These are phyloP conservation scores for Gypsophila paniculata DNA, from an alignment of 179 eudicot species.

Conservation along the genomic window DNA sequence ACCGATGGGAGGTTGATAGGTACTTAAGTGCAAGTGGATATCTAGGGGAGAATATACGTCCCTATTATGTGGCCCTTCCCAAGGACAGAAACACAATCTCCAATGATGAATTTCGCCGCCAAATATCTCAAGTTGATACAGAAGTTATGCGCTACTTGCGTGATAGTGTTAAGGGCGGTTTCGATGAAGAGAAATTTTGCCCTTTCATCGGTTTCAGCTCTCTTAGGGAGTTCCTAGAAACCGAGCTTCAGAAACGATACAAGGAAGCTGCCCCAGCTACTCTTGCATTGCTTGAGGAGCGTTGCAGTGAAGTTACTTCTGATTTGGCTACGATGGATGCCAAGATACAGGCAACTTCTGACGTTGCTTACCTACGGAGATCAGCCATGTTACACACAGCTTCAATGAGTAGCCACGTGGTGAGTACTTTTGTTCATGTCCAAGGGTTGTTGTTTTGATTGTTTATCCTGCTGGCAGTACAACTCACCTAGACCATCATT, in stretches of 20 bases:
- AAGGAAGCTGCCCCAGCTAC: conserved; percentile 99
- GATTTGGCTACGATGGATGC: conserved; percentile 71
- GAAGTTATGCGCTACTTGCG: conserved; percentile 65
- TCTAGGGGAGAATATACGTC: conserved; percentile 83
- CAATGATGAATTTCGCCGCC: conserved; percentile 89
- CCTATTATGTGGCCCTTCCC: conserved; percentile 91
- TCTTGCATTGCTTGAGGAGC: conserved; percentile 86
- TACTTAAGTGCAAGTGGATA: conserved; percentile 97
- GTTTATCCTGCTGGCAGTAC: background rate
- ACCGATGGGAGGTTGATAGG: conserved; percentile 93
- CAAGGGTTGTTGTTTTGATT: too few relatives aligned
- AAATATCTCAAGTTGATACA: conserved; percentile 76
- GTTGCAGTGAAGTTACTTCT: conserved; percentile 72
- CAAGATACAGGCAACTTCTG: conserved; percentile 83
- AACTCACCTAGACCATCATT: background rate
- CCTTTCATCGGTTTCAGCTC: conserved; percentile 72
- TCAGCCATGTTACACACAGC: conserved; percentile 87
- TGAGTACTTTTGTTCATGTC: conserved; percentile 26
- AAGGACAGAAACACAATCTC: conserved; percentile 68
- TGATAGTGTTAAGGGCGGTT: conserved; percentile 81
- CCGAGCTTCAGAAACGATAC: conserved; percentile 88
- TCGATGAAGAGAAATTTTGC: conserved; percentile 83
- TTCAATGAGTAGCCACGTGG: conserved; percentile 83
- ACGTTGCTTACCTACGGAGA: conserved; percentile 82
- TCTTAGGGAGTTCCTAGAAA: conserved; percentile 75